Base-by-base conservation (phyloP, 345 rosid genomes). In the Syzygium grande region DNA sequence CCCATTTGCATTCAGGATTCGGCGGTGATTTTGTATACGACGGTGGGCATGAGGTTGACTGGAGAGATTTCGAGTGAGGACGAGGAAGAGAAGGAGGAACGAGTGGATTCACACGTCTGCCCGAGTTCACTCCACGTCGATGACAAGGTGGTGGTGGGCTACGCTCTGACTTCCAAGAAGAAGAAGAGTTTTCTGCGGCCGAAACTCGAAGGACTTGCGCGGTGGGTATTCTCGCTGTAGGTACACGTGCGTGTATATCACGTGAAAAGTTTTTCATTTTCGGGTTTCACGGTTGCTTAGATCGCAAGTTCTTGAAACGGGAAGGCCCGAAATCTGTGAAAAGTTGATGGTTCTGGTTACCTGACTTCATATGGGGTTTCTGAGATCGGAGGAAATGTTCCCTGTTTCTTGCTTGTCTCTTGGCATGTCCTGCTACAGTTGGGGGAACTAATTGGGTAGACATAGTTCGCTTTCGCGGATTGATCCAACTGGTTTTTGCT, bases 161-260 rank as follows among this genome's bases (percentile, higher is more conserved):
- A 97, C 87, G 98, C 99, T 89, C 94, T 97, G 88, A 97, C 98
- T 78, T 90, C 94, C 11, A 97, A 97, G 96, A 97, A 97, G 94
- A 96, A 91, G 91, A 94, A 93, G 91, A 94, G 99, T 91, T 97
- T 97, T 90, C 91, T 97, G 94, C 96, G 94, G 90, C 99, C 99
- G 68, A 92, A 94, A 88, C 95, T 97, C 88, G 97, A 94, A 91
- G 87, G 88, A 56, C 89, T 97, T 53, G 99, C 99, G 14, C 4
- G 89, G 89, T 88, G 53, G 61, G 85, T 79, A 78, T 54, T 19
- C 38, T 89, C 93, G 96, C 96, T 93, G 87, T 16, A 56, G 51
- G 84, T 51, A 11, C 46, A n/a, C 52, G 52, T 49, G 43, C 43
- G 25, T 68, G n/a, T 85, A 46, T 51, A 80, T 86, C 77, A 84